Base-by-base conservation (phyloP, 2,329 filamentous ascomycete species). In the Microsporum audouinii region DNA sequence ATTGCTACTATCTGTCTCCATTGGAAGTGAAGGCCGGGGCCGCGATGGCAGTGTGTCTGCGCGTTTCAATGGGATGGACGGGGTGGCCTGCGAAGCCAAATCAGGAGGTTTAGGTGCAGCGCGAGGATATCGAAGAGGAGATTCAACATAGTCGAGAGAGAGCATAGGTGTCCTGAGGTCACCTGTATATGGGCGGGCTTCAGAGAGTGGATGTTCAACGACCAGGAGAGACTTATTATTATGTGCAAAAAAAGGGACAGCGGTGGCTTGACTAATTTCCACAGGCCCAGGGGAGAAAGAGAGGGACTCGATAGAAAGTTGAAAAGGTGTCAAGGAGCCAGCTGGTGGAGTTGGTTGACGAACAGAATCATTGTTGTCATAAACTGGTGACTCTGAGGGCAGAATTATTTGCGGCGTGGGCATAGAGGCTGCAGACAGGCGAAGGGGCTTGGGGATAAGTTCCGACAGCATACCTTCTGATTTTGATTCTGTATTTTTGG, bases 191-290 rank as follows among this genome's bases (percentile, higher is more conserved):
- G 64, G 66, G 41, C 67, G 70, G 7, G 71, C 69, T 45, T 71
- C 69, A 7, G 66, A 60, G 31, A 71, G 68, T 55, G 70, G 65
- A 53, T 71, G 68, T 66, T 86, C 80, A n/a, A 87, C 80, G n/a
- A 86, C 71, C n/a, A 86, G 73, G 3, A 86, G 71, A 5, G 82
- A 85, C 49, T 82, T 74, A 65, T 86, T 87, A 70, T 84, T 83
- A 71, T 86, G 84, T 1, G 83, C 79, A 63, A 80, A 85, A 38
- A 85, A 79, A 62, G 77, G 81, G 12, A 87, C 77, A 8, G 82
- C 82, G 47, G 77, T 83, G 7, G 84, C 84, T 69, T 86, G 82
- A 62, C 78, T 81, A 59, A 86, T 78, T 70, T 87, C 84, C 8
- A 82, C 72, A 1, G 74, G 71, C 1, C 78, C 78, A 0, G 79